phyloP scores from a whole-genome alignment of 768 basidiomycete genomes.

The Leucocoprinus leucothites region DNA sequence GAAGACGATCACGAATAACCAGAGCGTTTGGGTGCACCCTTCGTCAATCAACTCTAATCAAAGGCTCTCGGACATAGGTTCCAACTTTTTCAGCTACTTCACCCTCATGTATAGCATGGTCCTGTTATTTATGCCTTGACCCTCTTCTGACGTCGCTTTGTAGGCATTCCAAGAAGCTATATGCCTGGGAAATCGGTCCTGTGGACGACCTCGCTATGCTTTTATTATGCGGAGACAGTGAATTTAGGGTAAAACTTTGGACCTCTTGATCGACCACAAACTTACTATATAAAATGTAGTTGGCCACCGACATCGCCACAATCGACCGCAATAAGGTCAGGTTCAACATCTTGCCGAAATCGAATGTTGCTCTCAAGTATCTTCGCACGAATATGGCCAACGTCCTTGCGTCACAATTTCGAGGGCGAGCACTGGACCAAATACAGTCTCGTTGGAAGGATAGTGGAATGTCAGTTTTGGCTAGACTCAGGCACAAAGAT shows the following conservation, averaged over 20 bases:
- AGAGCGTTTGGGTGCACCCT: slow-evolving; percentile 78
- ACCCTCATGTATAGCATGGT: slow-evolving; percentile 65
- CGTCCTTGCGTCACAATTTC: slow-evolving; percentile 65
- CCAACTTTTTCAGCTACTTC: slow-evolving; percentile 78
- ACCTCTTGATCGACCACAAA: neutral
- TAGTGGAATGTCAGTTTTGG: slow-evolving; percentile 59
- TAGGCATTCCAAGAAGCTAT: slow-evolving; percentile 92
- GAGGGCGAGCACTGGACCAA: slow-evolving; percentile 54
- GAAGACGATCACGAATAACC: slow-evolving; percentile 81
- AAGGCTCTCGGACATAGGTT: slow-evolving; percentile 66
- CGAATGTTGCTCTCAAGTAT: slow-evolving; percentile 75
- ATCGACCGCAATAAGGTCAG: slow-evolving; percentile 82
- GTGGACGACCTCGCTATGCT: slow-evolving; percentile 80
- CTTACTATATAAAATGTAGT: slow-evolving; percentile 37
- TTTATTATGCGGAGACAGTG: slow-evolving; percentile 85
- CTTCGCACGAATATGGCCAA: slow-evolving; percentile 62
- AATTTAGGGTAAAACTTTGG: slow-evolving; percentile 60
- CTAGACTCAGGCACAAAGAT: slow-evolving; percentile 44
- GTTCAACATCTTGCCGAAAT: slow-evolving; percentile 65
- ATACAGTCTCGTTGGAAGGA: slow-evolving; percentile 73
- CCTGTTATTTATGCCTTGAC: neutral
- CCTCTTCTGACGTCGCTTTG: neutral
- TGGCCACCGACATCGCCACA: slow-evolving; percentile 63
- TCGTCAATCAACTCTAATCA: slow-evolving; percentile 86
- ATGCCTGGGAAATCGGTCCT: slow-evolving; percentile 91